These are phyloP conservation scores for Penicillium subrubescens DNA, from an alignment of 495 filamentous ascomycete genomes.

Conservation along the genomic window DNA sequence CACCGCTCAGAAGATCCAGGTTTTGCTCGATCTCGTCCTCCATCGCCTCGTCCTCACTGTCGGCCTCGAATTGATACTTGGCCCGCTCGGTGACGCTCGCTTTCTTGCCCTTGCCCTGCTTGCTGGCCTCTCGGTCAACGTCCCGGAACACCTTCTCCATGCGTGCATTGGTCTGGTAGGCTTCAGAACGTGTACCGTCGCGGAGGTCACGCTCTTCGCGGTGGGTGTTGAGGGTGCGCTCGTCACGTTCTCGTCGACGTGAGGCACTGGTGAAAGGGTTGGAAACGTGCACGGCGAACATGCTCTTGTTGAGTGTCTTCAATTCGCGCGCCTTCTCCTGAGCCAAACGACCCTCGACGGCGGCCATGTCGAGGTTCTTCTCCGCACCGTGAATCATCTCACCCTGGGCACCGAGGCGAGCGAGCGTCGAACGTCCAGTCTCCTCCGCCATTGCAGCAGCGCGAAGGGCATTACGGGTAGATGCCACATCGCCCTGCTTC, in stretches of 20 bases:
- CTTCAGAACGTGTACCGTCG: constrained; percentile 67
- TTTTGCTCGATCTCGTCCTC: constrained; percentile 73
- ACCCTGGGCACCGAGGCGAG: constrained; percentile 70
- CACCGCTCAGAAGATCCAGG: constrained; percentile 59
- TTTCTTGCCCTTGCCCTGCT: constrained; percentile 42
- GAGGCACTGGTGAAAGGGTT: constrained; percentile 70
- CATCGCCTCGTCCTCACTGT: constrained; percentile 74
- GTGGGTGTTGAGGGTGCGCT: constrained; percentile 62
- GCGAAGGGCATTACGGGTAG: constrained; percentile 67
- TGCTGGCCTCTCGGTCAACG: constrained; percentile 43
- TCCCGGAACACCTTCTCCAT: constrained; percentile 64
- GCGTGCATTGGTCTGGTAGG: constrained; percentile 57
- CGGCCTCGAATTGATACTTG: constrained; percentile 79
- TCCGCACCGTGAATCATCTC: constrained; percentile 80
- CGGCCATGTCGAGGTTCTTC: constrained; percentile 69
- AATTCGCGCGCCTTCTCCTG: constrained; percentile 75
- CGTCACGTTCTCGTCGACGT: constrained; percentile 61
- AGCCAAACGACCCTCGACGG: constrained; percentile 68
- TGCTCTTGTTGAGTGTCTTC: constrained; percentile 74
- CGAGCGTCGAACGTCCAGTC: constrained; percentile 68
- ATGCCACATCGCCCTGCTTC: constrained; percentile 73
- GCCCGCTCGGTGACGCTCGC: constrained; percentile 64
- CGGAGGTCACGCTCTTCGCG: constrained; percentile 65
- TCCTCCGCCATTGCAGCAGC: constrained; percentile 70
- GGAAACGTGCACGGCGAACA: constrained; percentile 77